Conservation (phyloP, 1,284 basidiomycete genomes). For the Baeospora myosura region DNA sequence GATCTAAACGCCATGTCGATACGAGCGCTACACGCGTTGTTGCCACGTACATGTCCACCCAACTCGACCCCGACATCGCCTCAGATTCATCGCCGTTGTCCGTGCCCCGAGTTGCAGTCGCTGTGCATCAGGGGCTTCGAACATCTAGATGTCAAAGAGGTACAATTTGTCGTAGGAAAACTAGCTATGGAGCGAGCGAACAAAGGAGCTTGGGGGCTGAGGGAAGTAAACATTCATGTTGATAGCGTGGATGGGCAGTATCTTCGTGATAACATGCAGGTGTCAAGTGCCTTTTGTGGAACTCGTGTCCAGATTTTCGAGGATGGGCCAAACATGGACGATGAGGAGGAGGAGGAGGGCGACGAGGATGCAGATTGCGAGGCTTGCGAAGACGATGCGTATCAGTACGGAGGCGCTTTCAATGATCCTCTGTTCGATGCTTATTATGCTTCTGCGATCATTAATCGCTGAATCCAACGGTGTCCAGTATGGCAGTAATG, state of each 20-base stretch:
- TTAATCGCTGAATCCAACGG: neutral
- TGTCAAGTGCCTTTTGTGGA: neutral
- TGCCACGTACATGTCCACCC: conserved; percentile 15
- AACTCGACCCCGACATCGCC: conserved; percentile 8
- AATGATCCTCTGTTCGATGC: conserved; percentile 12
- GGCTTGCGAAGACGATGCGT: conserved; percentile 4
- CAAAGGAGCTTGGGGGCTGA: conserved; percentile 14
- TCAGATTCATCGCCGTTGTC: conserved; percentile 11
- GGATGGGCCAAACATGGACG: neutral
- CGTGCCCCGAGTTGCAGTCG: conserved; percentile 25
- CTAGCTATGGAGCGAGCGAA: neutral
- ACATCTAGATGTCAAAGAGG: conserved; percentile 16
- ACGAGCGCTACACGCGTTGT: conserved; percentile 23
- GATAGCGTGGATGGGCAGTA: conserved; percentile 4
- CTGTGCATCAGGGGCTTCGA: conserved; percentile 22
- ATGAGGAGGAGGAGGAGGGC: conserved; percentile 1
- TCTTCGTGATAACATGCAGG: neutral
- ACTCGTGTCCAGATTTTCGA: neutral
- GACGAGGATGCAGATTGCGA: neutral
- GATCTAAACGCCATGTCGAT: conserved; percentile 27
- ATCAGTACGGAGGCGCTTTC: conserved; percentile 8
- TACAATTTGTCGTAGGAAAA: conserved; percentile 17
- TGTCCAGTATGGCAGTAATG: no score
- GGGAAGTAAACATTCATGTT: conserved; percentile 25
- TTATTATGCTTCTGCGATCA: neutral